These are phyloP conservation scores for Endocladia muricata DNA, from an alignment of 31 red algal species.

Conservation along the genomic window DNA sequence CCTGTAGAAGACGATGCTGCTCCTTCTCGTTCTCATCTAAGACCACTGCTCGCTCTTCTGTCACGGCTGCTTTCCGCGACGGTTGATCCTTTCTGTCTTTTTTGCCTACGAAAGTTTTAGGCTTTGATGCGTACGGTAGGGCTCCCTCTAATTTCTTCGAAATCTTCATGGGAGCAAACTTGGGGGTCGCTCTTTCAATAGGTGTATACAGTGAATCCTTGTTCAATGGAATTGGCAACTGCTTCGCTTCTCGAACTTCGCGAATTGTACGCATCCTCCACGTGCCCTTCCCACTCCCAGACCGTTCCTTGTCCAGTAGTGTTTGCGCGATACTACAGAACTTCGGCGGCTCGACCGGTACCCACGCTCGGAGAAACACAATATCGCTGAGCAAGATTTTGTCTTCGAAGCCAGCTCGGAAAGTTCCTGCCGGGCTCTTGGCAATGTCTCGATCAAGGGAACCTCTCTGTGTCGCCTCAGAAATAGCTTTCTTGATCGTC, in stretches of 20 bases:
- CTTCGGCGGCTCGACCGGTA: conserved; percentile 70
- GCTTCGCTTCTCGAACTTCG: conserved; percentile 83
- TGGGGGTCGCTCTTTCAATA: conserved; percentile 60
- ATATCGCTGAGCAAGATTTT: conserved; percentile 90
- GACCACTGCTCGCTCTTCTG: conserved; percentile 71
- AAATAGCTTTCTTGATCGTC: conserved; percentile 90
- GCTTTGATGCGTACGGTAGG: conserved; percentile 92
- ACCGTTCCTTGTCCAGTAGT: conserved; percentile 51
- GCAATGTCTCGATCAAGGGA: conserved; percentile 53
- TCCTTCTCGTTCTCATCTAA: conserved; percentile 65
- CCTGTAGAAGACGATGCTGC: conserved; percentile 71
- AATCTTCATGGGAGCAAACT: conserved; percentile 76
- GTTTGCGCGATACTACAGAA: conserved; percentile 81
- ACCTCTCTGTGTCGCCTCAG: conserved; percentile 34
- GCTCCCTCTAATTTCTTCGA: conserved; percentile 76
- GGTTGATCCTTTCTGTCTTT: conserved; percentile 37
- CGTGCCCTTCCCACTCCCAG: conserved; percentile 37
- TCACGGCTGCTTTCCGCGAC: conserved; percentile 29
- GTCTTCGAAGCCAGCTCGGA: conserved; percentile 99
- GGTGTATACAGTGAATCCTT: conserved; percentile 87
- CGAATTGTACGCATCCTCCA: conserved; percentile 97
- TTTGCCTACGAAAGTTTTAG: conserved; percentile 69
- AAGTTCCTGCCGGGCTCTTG: conserved; percentile 89
- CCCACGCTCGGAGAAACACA: conserved; percentile 98
- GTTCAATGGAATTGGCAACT: conserved; percentile 72